A percentile compares a stretch with the other conserved stretches of the same genome.
Evolutionary conservation across 75 land plant genomes (phyloP).

Genomic region (Picea sitchensis): DNA sequence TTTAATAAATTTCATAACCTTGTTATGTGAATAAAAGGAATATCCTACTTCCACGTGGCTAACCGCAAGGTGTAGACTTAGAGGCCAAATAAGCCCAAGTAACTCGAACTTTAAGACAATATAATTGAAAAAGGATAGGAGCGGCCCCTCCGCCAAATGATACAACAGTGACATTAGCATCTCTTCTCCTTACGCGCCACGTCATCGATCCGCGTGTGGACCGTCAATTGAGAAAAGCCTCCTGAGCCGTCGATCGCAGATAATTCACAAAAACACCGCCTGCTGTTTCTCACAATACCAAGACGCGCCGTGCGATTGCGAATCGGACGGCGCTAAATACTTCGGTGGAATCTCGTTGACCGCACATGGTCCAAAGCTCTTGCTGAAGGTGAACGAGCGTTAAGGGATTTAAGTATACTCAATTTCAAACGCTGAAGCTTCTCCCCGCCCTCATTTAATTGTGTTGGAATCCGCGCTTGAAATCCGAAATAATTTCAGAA

Average conservation of each 20-base stretch:
- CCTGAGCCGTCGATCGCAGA: neutral
- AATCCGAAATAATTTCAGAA: neutral
- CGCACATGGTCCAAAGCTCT: neutral
- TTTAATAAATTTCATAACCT: too few relatives aligned
- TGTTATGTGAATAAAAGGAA: too few relatives aligned
- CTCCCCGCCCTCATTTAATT: constrained; percentile 8
- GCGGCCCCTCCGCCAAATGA: neutral
- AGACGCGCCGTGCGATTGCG: neutral
- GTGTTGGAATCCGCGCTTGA: neutral
- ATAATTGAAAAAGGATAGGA: too few relatives aligned
- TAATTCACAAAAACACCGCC: neutral
- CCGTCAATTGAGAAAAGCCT: neutral
- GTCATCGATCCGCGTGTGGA: constrained; percentile 6
- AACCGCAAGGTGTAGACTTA: too few relatives aligned
- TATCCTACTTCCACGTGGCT: too few relatives aligned
- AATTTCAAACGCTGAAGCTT: neutral
- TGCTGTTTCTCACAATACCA: neutral
- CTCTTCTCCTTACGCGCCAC: neutral
- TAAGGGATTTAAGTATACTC: neutral
- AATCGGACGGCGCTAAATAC: neutral
- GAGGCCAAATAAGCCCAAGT: too few relatives aligned
- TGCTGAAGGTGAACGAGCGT: neutral
- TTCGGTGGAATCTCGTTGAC: neutral
- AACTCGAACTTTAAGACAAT: too few relatives aligned
- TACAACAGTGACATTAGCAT: neutral